These are phyloP conservation scores for Termitomyces sp. DNA, from an alignment of 1,284 basidiomycete genomes.

Conservation along the genomic window DNA sequence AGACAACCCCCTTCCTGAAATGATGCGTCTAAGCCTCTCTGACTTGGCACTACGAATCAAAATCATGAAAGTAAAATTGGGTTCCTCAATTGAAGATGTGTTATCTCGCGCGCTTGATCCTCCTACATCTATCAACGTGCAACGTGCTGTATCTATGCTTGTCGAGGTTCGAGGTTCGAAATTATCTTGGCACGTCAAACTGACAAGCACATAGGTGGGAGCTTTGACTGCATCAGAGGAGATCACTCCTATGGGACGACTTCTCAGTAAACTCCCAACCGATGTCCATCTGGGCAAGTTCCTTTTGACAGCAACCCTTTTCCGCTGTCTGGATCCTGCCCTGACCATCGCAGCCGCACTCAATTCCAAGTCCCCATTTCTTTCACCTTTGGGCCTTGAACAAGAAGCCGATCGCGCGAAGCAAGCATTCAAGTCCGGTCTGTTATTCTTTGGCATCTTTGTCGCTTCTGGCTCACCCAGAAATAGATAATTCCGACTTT, in stretches of 20 bases:
- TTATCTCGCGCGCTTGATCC: conserved; percentile 88
- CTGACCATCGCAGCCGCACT: conserved; percentile 92
- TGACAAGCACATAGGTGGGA: conserved; percentile 49
- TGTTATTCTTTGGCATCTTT: conserved; percentile 20
- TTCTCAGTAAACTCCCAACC: conserved; percentile 90
- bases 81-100: conserved; percentile 86
- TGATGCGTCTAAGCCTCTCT: conserved; percentile 91
- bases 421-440: conserved; percentile 72
- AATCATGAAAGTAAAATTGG: conserved; percentile 91
- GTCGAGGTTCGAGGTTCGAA: conserved; percentile 68
- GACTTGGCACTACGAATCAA: conserved; percentile 96
- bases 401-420: conserved; percentile 86
- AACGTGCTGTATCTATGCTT: conserved; percentile 85
- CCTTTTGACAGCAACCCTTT: conserved; percentile 79
- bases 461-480: not conserved
- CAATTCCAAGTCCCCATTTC: conserved; percentile 91
- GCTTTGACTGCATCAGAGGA: conserved; percentile 86
- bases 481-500: conserved; percentile 91
- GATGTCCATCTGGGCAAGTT: conserved; percentile 98
- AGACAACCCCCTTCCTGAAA: conserved; percentile 93
- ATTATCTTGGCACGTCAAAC: not conserved
- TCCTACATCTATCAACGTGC: conserved; percentile 83
- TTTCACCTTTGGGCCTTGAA: conserved; percentile 87
- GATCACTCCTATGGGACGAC: conserved; percentile 91
- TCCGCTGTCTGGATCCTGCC: conserved; percentile 92